Conservation (phyloP, 2,329 filamentous ascomycete genomes). For the Ophiostoma ulmi region DNA sequence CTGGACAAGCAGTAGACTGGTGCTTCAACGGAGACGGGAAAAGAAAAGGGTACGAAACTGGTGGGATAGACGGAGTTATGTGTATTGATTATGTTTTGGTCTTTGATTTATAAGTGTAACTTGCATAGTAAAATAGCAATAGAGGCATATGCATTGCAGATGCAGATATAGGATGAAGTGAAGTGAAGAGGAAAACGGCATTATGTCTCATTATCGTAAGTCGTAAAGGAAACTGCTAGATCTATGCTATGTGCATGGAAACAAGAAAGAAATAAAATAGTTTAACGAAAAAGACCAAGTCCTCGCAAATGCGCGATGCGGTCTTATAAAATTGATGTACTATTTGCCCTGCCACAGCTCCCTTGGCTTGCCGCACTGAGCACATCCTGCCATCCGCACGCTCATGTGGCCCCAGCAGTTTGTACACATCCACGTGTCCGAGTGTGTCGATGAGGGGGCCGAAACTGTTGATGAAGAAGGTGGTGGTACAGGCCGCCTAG, state of each 20-base stretch:
- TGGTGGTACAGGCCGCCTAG: background rate
- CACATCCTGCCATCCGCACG: constrained; percentile 54
- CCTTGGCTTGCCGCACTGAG: constrained; percentile 51
- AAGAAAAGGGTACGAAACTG: background rate
- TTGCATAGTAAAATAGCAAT: background rate
- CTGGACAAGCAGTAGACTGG: constrained; percentile 19
- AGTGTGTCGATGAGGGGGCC: background rate
- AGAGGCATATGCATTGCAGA: background rate
- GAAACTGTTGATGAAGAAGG: background rate
- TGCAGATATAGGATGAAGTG: background rate
- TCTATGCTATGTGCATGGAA: background rate
- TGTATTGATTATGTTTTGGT: background rate
- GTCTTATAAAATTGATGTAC: background rate
- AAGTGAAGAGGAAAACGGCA: background rate
- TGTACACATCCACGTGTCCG: constrained; percentile 45
- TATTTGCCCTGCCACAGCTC: constrained; percentile 30
- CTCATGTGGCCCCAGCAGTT: constrained; percentile 50
- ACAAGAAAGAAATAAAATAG: background rate
- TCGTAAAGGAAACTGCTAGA: background rate
- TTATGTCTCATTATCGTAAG: constrained; percentile 8
- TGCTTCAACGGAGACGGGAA: background rate
- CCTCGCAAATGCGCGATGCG: background rate
- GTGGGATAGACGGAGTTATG: background rate
- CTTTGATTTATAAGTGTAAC: background rate
- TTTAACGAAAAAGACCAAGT: background rate